Evolutionary conservation across 106 monocot genomes (phyloP), one percentile per base, ranked within the genome.

Genomic region (Amphibolis antarctica): DNA sequence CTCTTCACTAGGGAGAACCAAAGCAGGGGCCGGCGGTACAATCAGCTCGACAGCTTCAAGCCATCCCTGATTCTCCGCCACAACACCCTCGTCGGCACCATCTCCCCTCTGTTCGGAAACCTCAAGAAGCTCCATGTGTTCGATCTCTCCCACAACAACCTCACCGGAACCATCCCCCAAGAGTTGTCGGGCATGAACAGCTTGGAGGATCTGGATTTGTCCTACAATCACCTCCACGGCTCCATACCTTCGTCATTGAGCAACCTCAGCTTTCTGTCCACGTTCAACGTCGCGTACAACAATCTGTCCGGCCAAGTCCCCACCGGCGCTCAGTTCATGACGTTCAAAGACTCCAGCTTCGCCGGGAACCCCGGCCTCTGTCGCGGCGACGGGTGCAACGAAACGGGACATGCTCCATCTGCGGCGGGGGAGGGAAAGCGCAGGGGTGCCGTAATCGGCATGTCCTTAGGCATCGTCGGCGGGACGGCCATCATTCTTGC

Each of bases 291-390:
- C 30, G 68, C 92, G 18, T 79, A 82, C 66, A 92, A 92, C 51
- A 59, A 84, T 60, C 53, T 92, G 31, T 52, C 46, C 6, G 92
- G 92, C 2, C 1, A 25, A 12, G 71, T 92, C 59, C 92, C 92
- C 20, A 19, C 36, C 0, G 82, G 75, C 44, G 81, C 79, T 18
- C 92, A 92, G 63, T 92, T 92, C 79, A 79, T 70, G 0, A 81
- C 84, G 48, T 92, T 92, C 66, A 53, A 74, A 3, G 42, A 31
- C 4, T 36, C 55, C 1, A 74, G 79, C 28, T 92, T 87, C 25
- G 77, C 62, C 20, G 92, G 92, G 21, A 92, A 92, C 51, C 58
- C 67, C 0, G 75, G 75, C n/a, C 87, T 92, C 17, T 92, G 87
- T 24, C 66, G 77, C 27, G 42, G 51, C 10, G 72, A 70, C 9